phyloP scores from a whole-genome alignment of 2,329 filamentous ascomycete species.

The Claviceps sp. region DNA sequence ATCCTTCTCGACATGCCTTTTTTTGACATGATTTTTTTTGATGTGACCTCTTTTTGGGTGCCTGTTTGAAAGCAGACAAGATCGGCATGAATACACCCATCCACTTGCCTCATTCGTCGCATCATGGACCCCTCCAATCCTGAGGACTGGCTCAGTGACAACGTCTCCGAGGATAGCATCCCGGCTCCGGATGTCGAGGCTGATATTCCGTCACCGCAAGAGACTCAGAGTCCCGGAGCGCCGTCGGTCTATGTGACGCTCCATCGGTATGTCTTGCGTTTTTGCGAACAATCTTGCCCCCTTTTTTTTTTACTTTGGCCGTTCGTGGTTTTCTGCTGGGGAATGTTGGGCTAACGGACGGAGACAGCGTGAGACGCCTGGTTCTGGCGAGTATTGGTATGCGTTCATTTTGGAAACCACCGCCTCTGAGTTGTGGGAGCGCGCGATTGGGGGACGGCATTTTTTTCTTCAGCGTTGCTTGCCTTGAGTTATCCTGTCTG shows the following conservation, averaged over 20 bases:
- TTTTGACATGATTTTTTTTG: background rate
- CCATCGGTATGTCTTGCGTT: slow-evolving; percentile 3
- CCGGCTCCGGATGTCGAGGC: background rate
- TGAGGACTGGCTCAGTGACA: slow-evolving; percentile 4
- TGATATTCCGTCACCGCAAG: background rate
- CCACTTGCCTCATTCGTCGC: background rate
- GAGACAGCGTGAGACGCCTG: slow-evolving; percentile 3
- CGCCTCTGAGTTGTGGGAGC: too few species aligned
- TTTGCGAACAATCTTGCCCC: background rate
- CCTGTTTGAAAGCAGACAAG: too few species aligned
- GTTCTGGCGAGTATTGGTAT: slow-evolving; percentile 11
- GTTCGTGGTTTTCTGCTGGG: too few species aligned
- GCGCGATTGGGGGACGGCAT: too few species aligned
- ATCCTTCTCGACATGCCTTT: background rate
- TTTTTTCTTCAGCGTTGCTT: too few species aligned
- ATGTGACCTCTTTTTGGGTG: background rate
- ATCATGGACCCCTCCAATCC: background rate
- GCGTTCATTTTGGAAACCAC: background rate
- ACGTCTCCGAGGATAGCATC: background rate
- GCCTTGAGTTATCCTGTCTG: too few species aligned
- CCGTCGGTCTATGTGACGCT: slow-evolving; percentile 5
- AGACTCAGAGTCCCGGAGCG: background rate
- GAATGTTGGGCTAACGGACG: background rate
- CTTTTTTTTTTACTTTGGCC: background rate
- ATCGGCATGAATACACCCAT: too few species aligned